Conservation (phyloP, 2,329 filamentous ascomycete genomes). For the Colletotrichum shisoi region DNA sequence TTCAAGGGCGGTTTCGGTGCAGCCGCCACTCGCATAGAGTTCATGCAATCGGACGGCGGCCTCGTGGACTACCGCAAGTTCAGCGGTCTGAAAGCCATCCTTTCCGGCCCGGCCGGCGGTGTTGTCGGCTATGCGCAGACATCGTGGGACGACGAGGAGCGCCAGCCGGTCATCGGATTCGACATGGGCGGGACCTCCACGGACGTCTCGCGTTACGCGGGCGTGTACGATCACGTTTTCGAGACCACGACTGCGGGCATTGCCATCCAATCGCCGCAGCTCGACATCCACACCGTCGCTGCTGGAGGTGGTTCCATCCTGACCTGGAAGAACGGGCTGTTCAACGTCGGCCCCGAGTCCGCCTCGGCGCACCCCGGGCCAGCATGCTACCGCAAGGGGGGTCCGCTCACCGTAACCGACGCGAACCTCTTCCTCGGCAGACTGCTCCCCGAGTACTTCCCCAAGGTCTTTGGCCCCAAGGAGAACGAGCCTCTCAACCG, state of each 20-base stretch:
- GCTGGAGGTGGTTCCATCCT: conserved; percentile 76
- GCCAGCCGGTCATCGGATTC: conserved; percentile 76
- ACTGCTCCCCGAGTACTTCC: conserved; percentile 69
- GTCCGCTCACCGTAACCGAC: conserved; percentile 75
- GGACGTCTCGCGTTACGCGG: conserved; percentile 73
- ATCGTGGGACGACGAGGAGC: conserved; percentile 72
- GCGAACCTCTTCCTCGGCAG: conserved; percentile 74
- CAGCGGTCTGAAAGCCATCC: conserved; percentile 72
- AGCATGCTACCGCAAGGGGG: conserved; percentile 76
- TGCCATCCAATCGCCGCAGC: conserved; percentile 78
- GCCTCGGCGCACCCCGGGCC: conserved; percentile 75
- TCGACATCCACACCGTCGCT: conserved; percentile 84
- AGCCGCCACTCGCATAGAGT: conserved; percentile 66
- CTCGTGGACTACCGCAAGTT: conserved; percentile 67
- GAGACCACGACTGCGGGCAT: conserved; percentile 81
- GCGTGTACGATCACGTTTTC: conserved; percentile 60
- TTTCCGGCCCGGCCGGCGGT: conserved; percentile 79
- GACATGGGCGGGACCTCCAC: conserved; percentile 78
- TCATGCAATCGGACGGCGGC: conserved; percentile 71
- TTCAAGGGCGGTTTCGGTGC: conserved; percentile 49
- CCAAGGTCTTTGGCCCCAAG: conserved; percentile 74
- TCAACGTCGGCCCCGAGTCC: conserved; percentile 76
- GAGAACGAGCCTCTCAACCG: conserved; percentile 64
- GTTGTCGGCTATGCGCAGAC: conserved; percentile 80
- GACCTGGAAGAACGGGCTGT: conserved; percentile 75